phyloP scores from a whole-genome alignment of 208 protist species.

The Trypanosoma theileri region DNA sequence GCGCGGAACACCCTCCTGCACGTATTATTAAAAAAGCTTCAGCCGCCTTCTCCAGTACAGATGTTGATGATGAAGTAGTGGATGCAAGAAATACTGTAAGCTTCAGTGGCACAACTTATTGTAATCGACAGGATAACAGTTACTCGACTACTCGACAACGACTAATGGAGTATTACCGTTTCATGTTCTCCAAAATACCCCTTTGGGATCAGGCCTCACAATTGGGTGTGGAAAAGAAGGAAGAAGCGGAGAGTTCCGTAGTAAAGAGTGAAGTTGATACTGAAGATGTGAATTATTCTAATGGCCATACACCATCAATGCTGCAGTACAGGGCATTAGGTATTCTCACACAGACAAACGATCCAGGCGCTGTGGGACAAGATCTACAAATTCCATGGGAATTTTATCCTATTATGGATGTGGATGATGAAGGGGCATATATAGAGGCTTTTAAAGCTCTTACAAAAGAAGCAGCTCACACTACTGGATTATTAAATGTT shows the following conservation, averaged over 20 bases:
- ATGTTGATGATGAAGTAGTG: slow-evolving; percentile 20
- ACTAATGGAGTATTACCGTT: slow-evolving; percentile 64
- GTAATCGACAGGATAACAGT: slow-evolving; percentile 58
- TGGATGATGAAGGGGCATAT: slow-evolving; percentile 66
- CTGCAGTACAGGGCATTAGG: slow-evolving; percentile 49
- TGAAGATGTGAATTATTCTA: not conserved
- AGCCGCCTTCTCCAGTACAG: slow-evolving; percentile 10
- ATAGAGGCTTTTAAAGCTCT: slow-evolving; percentile 48
- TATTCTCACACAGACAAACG: slow-evolving; percentile 74
- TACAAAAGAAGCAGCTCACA: slow-evolving; percentile 23
- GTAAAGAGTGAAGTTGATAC: slow-evolving; percentile 20
- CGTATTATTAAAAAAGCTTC: slow-evolving; percentile 33
- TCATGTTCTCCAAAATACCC: slow-evolving; percentile 62
- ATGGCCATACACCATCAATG: not conserved
- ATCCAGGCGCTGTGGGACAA: slow-evolving; percentile 35
- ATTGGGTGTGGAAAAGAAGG: slow-evolving; percentile 19
- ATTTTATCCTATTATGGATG: slow-evolving; percentile 68
- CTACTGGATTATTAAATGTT: slow-evolving; percentile 23
- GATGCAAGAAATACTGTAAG: slow-evolving; percentile 72
- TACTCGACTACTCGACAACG: slow-evolving; percentile 17
- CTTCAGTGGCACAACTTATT: slow-evolving; percentile 71
- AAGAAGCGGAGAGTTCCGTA: slow-evolving; percentile 4
- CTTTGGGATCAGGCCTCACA: slow-evolving; percentile 30
- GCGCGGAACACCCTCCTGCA: slow-evolving; percentile 51
- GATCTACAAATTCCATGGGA: slow-evolving; percentile 74